These are phyloP conservation scores for Coemansia sp. DNA, from an alignment of 192 early-diverging fungal genomes.

Conservation along the genomic window DNA sequence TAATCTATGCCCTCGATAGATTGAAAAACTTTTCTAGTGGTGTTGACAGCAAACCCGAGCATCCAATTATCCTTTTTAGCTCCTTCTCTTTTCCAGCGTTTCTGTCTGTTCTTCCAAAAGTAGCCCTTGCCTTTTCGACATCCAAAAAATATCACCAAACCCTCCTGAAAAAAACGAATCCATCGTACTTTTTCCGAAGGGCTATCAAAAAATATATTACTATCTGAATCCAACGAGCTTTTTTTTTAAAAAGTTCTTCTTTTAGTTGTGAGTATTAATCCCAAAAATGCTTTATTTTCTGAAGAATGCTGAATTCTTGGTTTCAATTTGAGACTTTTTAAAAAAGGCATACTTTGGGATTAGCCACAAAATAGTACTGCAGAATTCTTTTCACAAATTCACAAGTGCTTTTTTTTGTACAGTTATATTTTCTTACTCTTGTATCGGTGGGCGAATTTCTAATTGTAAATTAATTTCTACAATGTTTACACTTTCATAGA, in stretches of 20 bases:
- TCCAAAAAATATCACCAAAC: not conserved
- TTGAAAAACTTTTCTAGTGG: too few species aligned
- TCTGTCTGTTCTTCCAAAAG: not conserved
- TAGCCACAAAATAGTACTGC: not conserved
- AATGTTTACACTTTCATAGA: not conserved
- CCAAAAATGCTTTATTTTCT: slow-evolving; percentile 16
- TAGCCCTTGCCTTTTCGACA: not conserved
- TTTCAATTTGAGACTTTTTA: not conserved
- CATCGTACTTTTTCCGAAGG: slow-evolving; percentile 11
- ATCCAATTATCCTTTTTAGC: too few species aligned
- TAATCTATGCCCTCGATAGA: too few species aligned
- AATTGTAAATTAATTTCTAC: not conserved
- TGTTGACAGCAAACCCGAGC: too few species aligned
- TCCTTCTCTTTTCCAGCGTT: not conserved
- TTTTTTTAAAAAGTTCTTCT: not conserved
- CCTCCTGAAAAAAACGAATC: slow-evolving; percentile 7
- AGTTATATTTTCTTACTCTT: not conserved
- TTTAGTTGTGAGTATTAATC: slow-evolving; percentile 14
- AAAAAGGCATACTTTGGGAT: slow-evolving; percentile 24
- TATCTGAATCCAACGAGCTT: not conserved
- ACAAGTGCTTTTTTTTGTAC: too few species aligned
- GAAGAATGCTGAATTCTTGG: not conserved
- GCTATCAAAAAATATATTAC: not conserved
- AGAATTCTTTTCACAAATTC: too few species aligned
- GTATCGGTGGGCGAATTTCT: not conserved